These are phyloP conservation scores for Ogataea corticis DNA, from an alignment of 805 yeast species.

Conservation along the genomic window DNA sequence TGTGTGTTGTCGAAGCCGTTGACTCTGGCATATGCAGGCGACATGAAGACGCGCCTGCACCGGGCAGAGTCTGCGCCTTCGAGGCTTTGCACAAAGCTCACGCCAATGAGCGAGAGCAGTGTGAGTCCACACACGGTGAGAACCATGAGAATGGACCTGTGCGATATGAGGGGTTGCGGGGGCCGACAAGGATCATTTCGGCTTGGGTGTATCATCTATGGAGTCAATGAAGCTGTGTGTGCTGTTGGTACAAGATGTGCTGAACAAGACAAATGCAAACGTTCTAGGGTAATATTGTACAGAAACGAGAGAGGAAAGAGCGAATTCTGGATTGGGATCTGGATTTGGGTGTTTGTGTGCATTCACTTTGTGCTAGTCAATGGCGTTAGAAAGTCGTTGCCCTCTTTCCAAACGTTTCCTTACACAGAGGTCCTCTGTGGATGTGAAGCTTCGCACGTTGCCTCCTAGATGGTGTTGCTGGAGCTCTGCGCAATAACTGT, in stretches of 20 bases:
- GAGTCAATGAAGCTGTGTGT: too few species aligned
- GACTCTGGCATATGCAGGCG: slow-evolving; percentile 78
- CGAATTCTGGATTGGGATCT: not conserved
- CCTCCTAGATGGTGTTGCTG: not conserved
- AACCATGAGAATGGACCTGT: slow-evolving; percentile 15
- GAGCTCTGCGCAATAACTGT: not conserved
- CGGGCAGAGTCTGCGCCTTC: slow-evolving; percentile 48
- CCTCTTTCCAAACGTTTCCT: not conserved
- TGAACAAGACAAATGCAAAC: slow-evolving; percentile 1
- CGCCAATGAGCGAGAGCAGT: slow-evolving; percentile 27
- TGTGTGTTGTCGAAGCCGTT: slow-evolving; percentile 70
- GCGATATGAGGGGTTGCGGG: slow-evolving; percentile 11
- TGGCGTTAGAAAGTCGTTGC: not conserved
- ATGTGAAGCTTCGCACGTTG: not conserved
- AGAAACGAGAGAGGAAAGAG: slow-evolving; percentile 4
- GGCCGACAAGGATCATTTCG: slow-evolving; percentile 1
- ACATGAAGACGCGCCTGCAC: slow-evolving; percentile 76
- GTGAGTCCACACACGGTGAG: slow-evolving; percentile 27
- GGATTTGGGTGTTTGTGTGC: too few species aligned
- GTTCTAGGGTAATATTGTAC: slow-evolving; percentile 6
- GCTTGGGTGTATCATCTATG: slow-evolving; percentile 1
- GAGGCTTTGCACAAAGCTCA: slow-evolving; percentile 30
- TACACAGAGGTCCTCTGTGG: not conserved
- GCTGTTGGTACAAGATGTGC: not conserved
- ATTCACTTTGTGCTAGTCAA: too few species aligned